Percentiles rank a stretch among this genome's conserved stretches.
phyloP scores from a whole-genome alignment of 1,139 yeast genomes.

The Suhomyces bolitotheri region DNA sequence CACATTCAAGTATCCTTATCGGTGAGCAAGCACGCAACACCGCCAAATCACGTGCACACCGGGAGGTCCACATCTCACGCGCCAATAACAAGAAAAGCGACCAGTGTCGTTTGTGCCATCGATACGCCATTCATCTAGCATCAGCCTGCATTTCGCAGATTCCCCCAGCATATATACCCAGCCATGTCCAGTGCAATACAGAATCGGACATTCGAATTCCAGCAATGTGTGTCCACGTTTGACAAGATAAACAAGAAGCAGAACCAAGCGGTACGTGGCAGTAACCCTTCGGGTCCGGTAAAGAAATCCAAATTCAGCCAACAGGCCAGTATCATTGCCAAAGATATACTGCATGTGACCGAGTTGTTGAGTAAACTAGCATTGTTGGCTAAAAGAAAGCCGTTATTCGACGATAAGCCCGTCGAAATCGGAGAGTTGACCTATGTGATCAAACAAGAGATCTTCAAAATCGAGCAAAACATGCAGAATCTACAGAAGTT shows the following conservation, averaged over 20 bases:
- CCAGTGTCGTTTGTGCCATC: neutral
- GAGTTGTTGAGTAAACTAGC: slow-evolving; percentile 81
- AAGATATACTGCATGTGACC: slow-evolving; percentile 87
- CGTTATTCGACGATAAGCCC: slow-evolving; percentile 93
- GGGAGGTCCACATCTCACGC: slow-evolving; percentile 2
- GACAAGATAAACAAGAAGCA: slow-evolving; percentile 55
- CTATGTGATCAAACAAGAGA: slow-evolving; percentile 89
- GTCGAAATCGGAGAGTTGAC: slow-evolving; percentile 92
- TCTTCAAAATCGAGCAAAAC: slow-evolving; percentile 78
- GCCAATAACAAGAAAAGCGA: slow-evolving; percentile 1
- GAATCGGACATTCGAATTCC: slow-evolving; percentile 83
- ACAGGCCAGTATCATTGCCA: slow-evolving; percentile 82
- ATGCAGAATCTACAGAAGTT: slow-evolving; percentile 65
- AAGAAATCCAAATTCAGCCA: slow-evolving; percentile 70
- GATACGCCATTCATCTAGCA: neutral
- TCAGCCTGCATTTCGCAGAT: neutral
- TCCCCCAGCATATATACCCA: neutral
- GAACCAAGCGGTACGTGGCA: slow-evolving; percentile 15
- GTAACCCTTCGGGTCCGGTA: slow-evolving; percentile 18
- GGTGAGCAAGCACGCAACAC: neutral
- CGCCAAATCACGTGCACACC: slow-evolving; percentile 1
- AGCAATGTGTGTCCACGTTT: slow-evolving; percentile 75
- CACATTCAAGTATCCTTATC: neutral
- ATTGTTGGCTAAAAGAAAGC: slow-evolving; percentile 79
- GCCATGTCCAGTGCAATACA: slow-evolving; percentile 47